Percentiles rank a stretch among this genome's conserved stretches.
These are phyloP conservation scores for Yamadazyma trypodendri DNA, from an alignment of 1,139 yeast species.

Conservation along the genomic window DNA sequence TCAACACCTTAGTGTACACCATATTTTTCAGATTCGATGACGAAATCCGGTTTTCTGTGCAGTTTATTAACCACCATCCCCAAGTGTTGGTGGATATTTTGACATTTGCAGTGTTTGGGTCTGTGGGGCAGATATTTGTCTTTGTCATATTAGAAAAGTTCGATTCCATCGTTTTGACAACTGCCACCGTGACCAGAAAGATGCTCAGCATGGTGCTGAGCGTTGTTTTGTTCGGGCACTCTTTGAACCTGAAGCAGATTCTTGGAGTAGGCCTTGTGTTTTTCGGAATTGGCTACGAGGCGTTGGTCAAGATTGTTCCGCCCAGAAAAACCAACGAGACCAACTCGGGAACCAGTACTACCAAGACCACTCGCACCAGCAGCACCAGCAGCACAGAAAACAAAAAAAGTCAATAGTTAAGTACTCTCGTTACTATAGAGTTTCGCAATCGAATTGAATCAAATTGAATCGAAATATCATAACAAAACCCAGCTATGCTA, in stretches of 20 bases:
- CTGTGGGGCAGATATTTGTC: constrained; percentile 89
- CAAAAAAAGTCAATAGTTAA: background rate
- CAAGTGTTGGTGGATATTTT: constrained; percentile 57
- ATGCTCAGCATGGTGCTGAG: constrained; percentile 93
- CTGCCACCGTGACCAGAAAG: constrained; percentile 93
- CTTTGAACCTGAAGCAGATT: constrained; percentile 66
- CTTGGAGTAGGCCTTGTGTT: constrained; percentile 76
- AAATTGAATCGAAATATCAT: no score
- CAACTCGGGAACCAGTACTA: no score
- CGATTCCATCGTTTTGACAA: constrained; percentile 80
- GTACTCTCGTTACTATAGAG: background rate
- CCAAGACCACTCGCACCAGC: background rate
- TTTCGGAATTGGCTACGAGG: constrained; percentile 54
- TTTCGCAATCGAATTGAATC: constrained; percentile 1
- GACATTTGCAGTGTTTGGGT: constrained; percentile 75
- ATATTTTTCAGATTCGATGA: constrained; percentile 37
- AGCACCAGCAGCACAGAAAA: no score
- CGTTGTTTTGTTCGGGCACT: constrained; percentile 82
- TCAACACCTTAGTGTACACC: constrained; percentile 40
- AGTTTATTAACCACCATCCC: constrained; percentile 43
- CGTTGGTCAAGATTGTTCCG: constrained; percentile 10
- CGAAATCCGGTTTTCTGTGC: constrained; percentile 50
- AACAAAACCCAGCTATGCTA: constrained; percentile 16
- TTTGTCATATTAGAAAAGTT: constrained; percentile 80
- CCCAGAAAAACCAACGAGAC: background rate